phyloP scores from a whole-genome alignment of 2,329 filamentous ascomycete species.

The Gyromitra esculenta region DNA sequence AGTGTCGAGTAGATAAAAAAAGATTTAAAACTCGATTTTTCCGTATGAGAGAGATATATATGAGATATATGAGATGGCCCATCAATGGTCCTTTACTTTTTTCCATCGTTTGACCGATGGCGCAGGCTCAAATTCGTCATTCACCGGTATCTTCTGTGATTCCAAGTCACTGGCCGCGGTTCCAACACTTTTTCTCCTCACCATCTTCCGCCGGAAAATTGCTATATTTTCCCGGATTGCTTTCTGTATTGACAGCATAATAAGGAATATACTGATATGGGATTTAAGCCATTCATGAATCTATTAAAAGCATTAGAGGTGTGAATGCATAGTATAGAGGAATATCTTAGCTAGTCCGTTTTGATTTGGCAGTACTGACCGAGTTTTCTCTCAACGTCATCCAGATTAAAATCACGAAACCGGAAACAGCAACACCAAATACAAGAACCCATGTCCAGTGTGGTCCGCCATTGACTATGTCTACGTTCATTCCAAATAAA shows the following conservation, averaged over 20 bases:
- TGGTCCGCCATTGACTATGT: not conserved
- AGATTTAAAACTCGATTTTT: too few relatives aligned
- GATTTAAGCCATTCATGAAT: not conserved
- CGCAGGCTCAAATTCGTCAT: not conserved
- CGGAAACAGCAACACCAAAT: not conserved
- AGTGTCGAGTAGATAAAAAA: too few relatives aligned
- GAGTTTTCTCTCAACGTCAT: not conserved
- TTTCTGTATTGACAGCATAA: not conserved
- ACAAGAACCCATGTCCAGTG: conserved; percentile 14
- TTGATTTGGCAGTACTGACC: not conserved
- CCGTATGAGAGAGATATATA: not conserved
- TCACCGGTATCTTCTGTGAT: not conserved
- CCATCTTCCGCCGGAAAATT: not conserved
- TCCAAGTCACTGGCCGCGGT: not conserved
- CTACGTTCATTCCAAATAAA: conserved; percentile 26
- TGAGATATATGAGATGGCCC: not conserved
- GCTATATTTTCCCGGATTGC: not conserved
- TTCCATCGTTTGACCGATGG: not conserved
- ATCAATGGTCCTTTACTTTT: not conserved
- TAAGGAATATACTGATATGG: not conserved
- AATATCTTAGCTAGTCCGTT: not conserved
- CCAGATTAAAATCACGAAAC: not conserved
- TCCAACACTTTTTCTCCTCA: not conserved
- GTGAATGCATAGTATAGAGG: not conserved
- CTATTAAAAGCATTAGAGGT: not conserved